Conservation (phyloP, 2,329 filamentous ascomycete genomes). For the Calcarisporium arbuscula region DNA sequence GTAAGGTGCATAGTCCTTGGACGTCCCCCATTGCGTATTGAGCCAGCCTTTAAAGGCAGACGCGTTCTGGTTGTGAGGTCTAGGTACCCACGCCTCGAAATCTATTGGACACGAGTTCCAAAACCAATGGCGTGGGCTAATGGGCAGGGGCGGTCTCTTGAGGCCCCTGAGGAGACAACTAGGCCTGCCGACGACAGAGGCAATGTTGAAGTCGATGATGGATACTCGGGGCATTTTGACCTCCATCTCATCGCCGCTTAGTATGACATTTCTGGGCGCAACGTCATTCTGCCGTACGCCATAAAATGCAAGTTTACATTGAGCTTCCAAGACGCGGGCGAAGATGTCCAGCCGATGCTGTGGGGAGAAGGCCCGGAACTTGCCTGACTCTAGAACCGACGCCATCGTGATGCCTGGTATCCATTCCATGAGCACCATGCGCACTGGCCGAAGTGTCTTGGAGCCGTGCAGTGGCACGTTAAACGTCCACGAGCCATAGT, state of each 20-base stretch:
- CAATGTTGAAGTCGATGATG: conserved; percentile 3
- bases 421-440: conserved; percentile 8
- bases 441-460: not conserved
- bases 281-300: conserved; percentile 2
- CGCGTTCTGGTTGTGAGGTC: not conserved
- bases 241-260: not conserved
- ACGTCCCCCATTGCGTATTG: conserved; percentile 3
- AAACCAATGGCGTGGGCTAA: conserved; percentile 2
- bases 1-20: not conserved
- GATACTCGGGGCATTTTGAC: not conserved
- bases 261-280: conserved; percentile 4
- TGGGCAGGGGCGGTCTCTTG: conserved; percentile 1
- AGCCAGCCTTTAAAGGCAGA: conserved; percentile 2
- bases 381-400: conserved; percentile 1
- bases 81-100: conserved; percentile 1
- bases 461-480: not conserved
- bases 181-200: not conserved
- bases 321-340: conserved; percentile 2
- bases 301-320: conserved; percentile 1
- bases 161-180: not conserved
- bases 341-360: conserved; percentile 6
- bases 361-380: not conserved
- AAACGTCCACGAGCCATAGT: conserved; percentile 7
- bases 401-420: conserved; percentile 4
- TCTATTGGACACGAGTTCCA: conserved; percentile 4